Evolutionary conservation across 305 asterid genomes (phyloP), one percentile per base, ranked within the genome.

Genomic region (Salvia sclarea): DNA sequence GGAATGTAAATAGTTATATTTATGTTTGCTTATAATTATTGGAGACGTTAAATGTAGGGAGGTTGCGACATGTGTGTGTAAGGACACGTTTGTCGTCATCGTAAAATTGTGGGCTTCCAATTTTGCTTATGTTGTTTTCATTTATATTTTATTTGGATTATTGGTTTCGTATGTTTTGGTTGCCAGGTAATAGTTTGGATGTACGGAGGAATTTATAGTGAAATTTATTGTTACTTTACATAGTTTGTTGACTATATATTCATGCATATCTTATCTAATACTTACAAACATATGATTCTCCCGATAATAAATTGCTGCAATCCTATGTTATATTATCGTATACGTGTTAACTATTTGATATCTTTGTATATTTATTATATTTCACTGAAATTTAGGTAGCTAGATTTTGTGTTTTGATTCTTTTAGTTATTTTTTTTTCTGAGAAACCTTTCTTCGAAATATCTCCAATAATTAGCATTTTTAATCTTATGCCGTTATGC

Each of bases 71-170:
- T 17, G 33, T 22, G 45, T 45, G 60, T 2, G 20, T 0, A 25
- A n/a, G 53, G 28, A 47, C 59, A 48, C 5, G 20, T 63, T 71
- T 20, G 76, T 71, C 64, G 45, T 45, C 17, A 17, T 61, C 61
- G 31, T 61, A 63, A 28, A 61, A 10, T 62, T 24, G 70, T 22
- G 8, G 44, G 43, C 16, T 43, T 30, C 44, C 59, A 41, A 53
- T 18, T 53, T 54, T 55, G 60, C 25, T n/a, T 3, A 53, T 7
- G 66, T 71, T 43, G 70, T 53, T 56, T 54, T 63, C 70, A 9
- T 53, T 5, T 33, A 9, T 8, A 30, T 25, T 43, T 52, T 41
- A 62, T 28, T 40, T 28, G 6, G 40, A 12, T 35, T 9, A 28
- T 52, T 10, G 8, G 10, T 49, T 49, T 8, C 4, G 55, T 20